phyloP scores from a whole-genome alignment of 2,329 filamentous ascomycete genomes.

The Fusarium fujikuroi region DNA sequence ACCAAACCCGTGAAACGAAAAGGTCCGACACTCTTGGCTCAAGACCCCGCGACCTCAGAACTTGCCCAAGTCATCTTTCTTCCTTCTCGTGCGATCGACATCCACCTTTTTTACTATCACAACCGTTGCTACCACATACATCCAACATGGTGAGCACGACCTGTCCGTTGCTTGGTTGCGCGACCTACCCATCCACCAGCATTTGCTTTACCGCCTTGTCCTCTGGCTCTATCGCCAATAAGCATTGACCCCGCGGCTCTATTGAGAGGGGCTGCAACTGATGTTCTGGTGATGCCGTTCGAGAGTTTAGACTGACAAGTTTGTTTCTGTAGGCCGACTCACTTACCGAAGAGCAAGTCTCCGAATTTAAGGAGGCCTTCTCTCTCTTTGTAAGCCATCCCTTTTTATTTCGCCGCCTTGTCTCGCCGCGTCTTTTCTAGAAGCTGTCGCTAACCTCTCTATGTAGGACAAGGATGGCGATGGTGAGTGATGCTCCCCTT shows the following conservation, averaged over 20 bases:
- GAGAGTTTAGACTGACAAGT: slow-evolving; percentile 39
- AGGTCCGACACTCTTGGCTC: slow-evolving; percentile 46
- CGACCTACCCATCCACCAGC: slow-evolving; percentile 1
- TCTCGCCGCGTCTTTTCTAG: not conserved
- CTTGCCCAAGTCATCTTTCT: slow-evolving; percentile 46
- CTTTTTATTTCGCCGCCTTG: not conserved
- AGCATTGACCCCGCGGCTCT: slow-evolving; percentile 42
- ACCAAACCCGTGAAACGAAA: slow-evolving; percentile 43
- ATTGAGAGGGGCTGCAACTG: slow-evolving; percentile 44
- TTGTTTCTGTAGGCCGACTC: slow-evolving; percentile 80
- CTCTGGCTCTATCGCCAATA: slow-evolving; percentile 26
- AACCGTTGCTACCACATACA: slow-evolving; percentile 33
- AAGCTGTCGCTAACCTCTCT: slow-evolving; percentile 41
- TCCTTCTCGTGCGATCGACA: slow-evolving; percentile 42
- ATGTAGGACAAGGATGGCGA: slow-evolving; percentile 87
- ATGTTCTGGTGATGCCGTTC: slow-evolving; percentile 33
- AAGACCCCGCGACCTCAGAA: slow-evolving; percentile 46
- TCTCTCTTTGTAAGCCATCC: slow-evolving; percentile 90
- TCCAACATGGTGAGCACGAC: slow-evolving; percentile 46
- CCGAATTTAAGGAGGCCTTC: slow-evolving; percentile 99
- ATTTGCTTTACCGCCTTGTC: slow-evolving; percentile 9
- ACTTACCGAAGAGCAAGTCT: slow-evolving; percentile 99
- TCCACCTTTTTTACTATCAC: slow-evolving; percentile 34
- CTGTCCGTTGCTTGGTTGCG: slow-evolving; percentile 2
- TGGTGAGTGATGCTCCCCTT: slow-evolving; percentile 69